Base-by-base conservation (phyloP, 2,329 filamentous ascomycete species). In the Hymenoscyphus fructigenus region DNA sequence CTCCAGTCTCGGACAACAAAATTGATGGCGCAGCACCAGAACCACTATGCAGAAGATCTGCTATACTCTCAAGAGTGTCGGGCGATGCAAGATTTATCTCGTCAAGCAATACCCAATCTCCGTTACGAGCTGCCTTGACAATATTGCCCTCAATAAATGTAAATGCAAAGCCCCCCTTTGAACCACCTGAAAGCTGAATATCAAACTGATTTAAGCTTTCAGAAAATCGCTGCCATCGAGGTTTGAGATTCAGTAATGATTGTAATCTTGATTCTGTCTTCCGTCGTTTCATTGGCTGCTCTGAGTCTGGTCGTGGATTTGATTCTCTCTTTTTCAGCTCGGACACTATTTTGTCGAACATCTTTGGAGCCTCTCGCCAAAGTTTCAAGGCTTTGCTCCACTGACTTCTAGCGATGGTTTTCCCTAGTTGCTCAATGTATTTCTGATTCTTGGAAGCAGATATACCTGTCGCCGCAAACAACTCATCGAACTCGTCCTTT, bases 11-110 rank as follows among this genome's bases (percentile, higher is more conserved):
- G 0, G 93, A 93, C 7, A 99, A 84, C 4, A 99, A 80, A 57
- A 99, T 88, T 0, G 92, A 97, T 1, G 94, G 94, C 0, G 83
- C 82, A 38, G 88, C 87, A 66, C 87, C 86, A 10, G 86, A 84
- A 7, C 91, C 91, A 61, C 90, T 88, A 65, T 88, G 84, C 61
- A 99, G 82, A 9, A 99, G 83, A 78, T 97, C 94, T 4, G 92
- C 91, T 65, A 99, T 91, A 68, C 93, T 93, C 77, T 99, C 95
- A 3, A 99, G 80, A 0, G 95, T 98, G 75, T 99, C 96, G 0
- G 95, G 89, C 0, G 94, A 94, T 5, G 95, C 95, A 67, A 99
- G 80, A 75, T 99, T 99, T 73, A 99, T 96, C 77, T 99, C 95
- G 75, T 99, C 95, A 29, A 98, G 84, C 20, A 99, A 83, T 32